Percentiles rank a stretch among this genome's conserved stretches.
phyloP scores from a whole-genome alignment of 352 stramenopile species.

The Pythium chondricola region DNA sequence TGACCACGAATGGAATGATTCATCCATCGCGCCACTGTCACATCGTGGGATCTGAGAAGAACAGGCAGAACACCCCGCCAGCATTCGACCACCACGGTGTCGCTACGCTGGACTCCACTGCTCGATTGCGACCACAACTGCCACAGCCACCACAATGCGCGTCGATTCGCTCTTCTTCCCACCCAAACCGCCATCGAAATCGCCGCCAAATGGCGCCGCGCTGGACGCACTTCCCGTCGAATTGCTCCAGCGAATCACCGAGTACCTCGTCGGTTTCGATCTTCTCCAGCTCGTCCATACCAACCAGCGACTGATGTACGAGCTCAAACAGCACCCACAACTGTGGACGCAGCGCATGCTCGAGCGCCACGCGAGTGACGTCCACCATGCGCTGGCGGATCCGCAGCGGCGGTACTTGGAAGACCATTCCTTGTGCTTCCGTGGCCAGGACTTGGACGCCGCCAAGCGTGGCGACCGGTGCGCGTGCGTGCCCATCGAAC shows the following conservation, averaged over 20 bases:
- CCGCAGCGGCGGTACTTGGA: constrained; percentile 3
- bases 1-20: too few relatives aligned
- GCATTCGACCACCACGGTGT: too few relatives aligned
- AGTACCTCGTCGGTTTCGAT: constrained; percentile 22
- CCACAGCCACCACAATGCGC: too few relatives aligned
- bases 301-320: neutral
- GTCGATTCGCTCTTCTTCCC: too few relatives aligned
- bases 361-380: neutral
- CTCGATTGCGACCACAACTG: too few relatives aligned
- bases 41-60: too few relatives aligned
- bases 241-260: constrained; percentile 12
- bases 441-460: neutral
- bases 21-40: too few relatives aligned
- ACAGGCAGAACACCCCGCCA: too few relatives aligned
- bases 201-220: too few relatives aligned
- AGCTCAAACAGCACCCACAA: neutral
- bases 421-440: constrained; percentile 1
- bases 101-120: too few relatives aligned
- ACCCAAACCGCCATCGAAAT: too few relatives aligned
- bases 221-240: constrained; percentile 11
- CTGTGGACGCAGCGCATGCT: constrained; percentile 4
- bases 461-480: constrained; percentile 3
- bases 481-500: constrained; percentile 8
- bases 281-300: constrained; percentile 16
- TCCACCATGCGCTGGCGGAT: constrained; percentile 1